Evolutionary conservation across 371 early-diverging fungal genomes (phyloP).

Genomic region (Capillidium heterosporum): DNA sequence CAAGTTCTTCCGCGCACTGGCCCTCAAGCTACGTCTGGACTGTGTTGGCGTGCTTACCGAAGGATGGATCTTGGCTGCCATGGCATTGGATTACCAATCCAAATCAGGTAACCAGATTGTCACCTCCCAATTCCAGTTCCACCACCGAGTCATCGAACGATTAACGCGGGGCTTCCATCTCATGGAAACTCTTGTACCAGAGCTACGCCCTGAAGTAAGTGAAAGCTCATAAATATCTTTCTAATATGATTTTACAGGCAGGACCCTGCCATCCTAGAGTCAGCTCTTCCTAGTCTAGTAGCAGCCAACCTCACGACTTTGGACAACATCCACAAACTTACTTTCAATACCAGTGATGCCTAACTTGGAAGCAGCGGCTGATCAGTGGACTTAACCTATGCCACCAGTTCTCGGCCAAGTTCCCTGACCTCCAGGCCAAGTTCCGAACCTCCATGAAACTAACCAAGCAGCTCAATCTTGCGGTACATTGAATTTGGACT

Average conservation of each 20-base stretch:
- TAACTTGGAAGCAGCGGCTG: background rate
- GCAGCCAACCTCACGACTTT: background rate
- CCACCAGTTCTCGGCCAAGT: background rate
- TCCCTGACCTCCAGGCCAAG: background rate
- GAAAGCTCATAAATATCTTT: background rate
- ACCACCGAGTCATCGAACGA: too few species aligned
- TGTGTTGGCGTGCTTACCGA: too few species aligned
- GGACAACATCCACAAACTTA: background rate
- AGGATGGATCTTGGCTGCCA: too few species aligned
- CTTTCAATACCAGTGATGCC: background rate
- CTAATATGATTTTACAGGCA: background rate
- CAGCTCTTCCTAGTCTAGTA: background rate
- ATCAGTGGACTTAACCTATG: background rate
- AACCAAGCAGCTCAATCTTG: background rate
- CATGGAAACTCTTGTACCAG: background rate
- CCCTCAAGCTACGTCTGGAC: too few species aligned
- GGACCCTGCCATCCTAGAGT: slow-evolving; percentile 3
- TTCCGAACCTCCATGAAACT: background rate
- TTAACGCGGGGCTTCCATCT: background rate
- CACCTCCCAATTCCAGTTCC: too few species aligned
- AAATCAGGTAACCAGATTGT: too few species aligned
- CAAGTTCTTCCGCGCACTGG: too few species aligned
- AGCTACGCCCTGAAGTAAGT: background rate
- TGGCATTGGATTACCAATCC: too few species aligned
- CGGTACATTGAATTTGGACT: background rate